Evolutionary conservation across 345 rosid genomes (phyloP).

Genomic region (Camelina hispida): DNA sequence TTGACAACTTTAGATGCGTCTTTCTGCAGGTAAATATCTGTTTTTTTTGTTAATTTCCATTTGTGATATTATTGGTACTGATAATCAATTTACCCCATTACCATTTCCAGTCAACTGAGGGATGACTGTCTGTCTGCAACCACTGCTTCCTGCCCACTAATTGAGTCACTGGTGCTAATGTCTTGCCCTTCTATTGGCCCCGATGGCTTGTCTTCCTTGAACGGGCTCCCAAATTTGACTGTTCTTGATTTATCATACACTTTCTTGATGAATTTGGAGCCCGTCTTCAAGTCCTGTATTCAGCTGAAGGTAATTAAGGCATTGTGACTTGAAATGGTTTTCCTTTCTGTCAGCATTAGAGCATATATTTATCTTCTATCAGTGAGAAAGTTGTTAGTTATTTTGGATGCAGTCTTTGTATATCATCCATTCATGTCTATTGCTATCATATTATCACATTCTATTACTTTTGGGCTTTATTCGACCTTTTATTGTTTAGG

Average conservation of each 20-base stretch:
- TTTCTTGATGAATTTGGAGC: conserved; percentile 78
- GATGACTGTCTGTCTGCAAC: conserved; percentile 91
- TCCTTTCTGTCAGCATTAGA: conserved; percentile 11
- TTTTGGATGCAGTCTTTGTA: conserved; percentile 4
- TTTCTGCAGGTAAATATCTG: conserved; percentile 73
- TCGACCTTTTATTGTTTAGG: conserved; percentile 50
- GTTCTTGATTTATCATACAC: conserved; percentile 92
- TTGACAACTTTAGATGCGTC: conserved; percentile 93
- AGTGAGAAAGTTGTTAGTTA: background rate
- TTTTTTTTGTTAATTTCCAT: conserved; percentile 1
- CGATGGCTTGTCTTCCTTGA: conserved; percentile 78
- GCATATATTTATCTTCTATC: conserved; percentile 2
- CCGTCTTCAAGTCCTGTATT: conserved; percentile 82
- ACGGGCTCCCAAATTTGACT: conserved; percentile 62
- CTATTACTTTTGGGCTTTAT: conserved; percentile 4
- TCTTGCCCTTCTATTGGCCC: conserved; percentile 86
- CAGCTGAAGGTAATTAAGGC: conserved; percentile 71
- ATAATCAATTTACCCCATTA: conserved; percentile 22
- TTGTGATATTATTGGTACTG: background rate
- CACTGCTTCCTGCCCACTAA: conserved; percentile 74
- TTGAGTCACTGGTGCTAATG: conserved; percentile 87
- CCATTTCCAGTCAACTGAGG: conserved; percentile 76
- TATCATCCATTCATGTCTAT: conserved; percentile 12
- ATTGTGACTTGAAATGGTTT: conserved; percentile 2
- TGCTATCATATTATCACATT: background rate